Conservation (phyloP, 2,329 filamentous ascomycete species). For the Colletotrichum navitas region DNA sequence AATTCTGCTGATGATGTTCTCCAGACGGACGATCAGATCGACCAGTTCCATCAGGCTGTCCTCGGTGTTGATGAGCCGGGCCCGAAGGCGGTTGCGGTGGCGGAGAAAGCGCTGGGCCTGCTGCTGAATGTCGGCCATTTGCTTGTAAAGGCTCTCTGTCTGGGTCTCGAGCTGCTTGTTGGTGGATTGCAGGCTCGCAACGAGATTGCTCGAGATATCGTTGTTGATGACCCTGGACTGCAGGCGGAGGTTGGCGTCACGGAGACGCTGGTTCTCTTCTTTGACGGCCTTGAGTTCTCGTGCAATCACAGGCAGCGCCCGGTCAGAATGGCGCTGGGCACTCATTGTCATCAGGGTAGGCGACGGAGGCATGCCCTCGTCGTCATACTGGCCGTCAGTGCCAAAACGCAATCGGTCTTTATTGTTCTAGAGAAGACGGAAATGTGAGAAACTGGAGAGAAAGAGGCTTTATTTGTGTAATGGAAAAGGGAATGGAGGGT, state of each 20-base stretch:
- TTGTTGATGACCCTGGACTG: not conserved
- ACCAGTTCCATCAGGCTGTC: not conserved
- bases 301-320: not conserved
- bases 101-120: not conserved
- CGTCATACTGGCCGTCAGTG: slow-evolving; percentile 8
- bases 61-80: not conserved
- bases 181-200: not conserved
- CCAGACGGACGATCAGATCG: not conserved
- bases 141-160: not conserved
- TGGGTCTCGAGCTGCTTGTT: not conserved
- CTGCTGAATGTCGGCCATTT: not conserved
- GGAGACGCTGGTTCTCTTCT: not conserved
- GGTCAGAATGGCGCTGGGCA: slow-evolving; percentile 2
- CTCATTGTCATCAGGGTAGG: slow-evolving; percentile 6
- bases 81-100: not conserved
- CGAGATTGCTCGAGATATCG: not conserved
- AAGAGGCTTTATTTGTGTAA: not conserved
- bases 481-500: no score
- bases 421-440: slow-evolving; percentile 1
- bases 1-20: not conserved
- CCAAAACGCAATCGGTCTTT: not conserved
- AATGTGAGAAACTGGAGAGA: not conserved
- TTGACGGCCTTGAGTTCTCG: not conserved
- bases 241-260: not conserved
- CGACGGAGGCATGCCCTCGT: not conserved